A percentile compares a stretch with the other conserved stretches of the same genome.
phyloP scores from a whole-genome alignment of 1,284 basidiomycete genomes.

The Ustilago shanxiensis region DNA sequence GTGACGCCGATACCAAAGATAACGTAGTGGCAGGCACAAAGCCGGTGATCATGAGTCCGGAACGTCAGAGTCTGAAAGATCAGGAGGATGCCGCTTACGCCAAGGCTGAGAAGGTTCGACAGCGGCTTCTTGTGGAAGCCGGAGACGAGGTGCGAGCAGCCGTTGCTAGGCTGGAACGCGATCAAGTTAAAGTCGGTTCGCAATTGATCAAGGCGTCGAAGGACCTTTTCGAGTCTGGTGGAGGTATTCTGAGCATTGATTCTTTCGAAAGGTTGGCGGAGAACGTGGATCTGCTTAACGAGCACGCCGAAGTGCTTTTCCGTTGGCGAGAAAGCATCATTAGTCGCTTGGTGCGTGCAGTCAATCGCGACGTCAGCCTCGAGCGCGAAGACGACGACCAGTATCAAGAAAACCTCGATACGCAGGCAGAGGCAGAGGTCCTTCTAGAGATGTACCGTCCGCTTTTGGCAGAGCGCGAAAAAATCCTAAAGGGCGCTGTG shows the following conservation, averaged over 20 bases:
- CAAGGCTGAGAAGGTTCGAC: constrained; percentile 59
- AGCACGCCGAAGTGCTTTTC: constrained; percentile 52
- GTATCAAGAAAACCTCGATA: constrained; percentile 66
- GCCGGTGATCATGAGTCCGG: constrained; percentile 16
- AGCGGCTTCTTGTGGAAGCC: constrained; percentile 53
- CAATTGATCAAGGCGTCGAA: constrained; percentile 16
- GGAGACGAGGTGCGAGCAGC: constrained; percentile 49
- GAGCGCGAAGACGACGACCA: constrained; percentile 66
- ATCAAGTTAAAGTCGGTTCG: constrained; percentile 4
- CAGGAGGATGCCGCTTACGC: constrained; percentile 59
- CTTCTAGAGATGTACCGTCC: constrained; percentile 67
- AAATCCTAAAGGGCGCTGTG: constrained; percentile 56
- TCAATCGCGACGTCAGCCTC: constrained; percentile 64
- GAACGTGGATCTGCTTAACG: constrained; percentile 36
- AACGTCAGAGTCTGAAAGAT: constrained; percentile 38
- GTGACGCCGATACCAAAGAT: neutral
- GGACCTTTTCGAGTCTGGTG: constrained; percentile 28
- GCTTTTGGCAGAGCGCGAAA: constrained; percentile 61
- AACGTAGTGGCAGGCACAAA: neutral
- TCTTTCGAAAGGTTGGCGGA: constrained; percentile 16
- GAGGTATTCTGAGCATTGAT: constrained; percentile 29
- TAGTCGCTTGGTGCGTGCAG: constrained; percentile 47
- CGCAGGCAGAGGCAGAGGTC: constrained; percentile 65
- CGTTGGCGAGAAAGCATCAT: constrained; percentile 58
- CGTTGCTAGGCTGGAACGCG: constrained; percentile 22